Evolutionary conservation across 176 grass and related monocot species (phyloP).

Genomic region (Pharus latifolius): DNA sequence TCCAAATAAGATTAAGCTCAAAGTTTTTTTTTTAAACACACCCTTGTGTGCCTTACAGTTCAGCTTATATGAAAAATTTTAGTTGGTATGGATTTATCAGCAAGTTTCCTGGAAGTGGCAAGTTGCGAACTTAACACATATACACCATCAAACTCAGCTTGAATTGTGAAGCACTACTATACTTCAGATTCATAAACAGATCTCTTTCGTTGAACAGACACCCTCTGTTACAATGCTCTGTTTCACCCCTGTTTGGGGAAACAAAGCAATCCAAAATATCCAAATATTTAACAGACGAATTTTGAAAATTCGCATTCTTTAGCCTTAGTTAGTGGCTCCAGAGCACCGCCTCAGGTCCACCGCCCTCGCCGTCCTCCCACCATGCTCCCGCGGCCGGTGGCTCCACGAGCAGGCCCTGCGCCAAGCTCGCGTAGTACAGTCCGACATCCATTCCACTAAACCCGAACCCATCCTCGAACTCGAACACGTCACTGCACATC

Average conservation of each 20-base stretch:
- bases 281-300: too few relatives aligned
- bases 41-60: too few relatives aligned
- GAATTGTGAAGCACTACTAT: too few relatives aligned
- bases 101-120: not conserved
- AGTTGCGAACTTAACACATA: not conserved
- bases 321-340: conserved; percentile 25
- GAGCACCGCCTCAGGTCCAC: not conserved
- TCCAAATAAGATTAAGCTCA: not conserved
- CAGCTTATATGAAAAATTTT: not conserved
- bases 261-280: not conserved
- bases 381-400: not conserved
- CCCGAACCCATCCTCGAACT: not conserved
- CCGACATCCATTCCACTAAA: not conserved
- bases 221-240: not conserved
- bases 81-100: not conserved
- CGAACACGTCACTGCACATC: too few relatives aligned
- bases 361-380: conserved; percentile 17
- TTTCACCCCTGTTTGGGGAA: not conserved
- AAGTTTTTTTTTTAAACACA: too few relatives aligned
- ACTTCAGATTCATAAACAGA: too few relatives aligned
- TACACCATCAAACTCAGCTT: not conserved
- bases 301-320: not conserved
- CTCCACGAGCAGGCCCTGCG: conserved; percentile 26
- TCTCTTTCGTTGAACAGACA: too few relatives aligned
- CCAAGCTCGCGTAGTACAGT: conserved; percentile 25